Evolutionary conservation across 1,284 basidiomycete species (phyloP).

Genomic region (Peniophora sp.): DNA sequence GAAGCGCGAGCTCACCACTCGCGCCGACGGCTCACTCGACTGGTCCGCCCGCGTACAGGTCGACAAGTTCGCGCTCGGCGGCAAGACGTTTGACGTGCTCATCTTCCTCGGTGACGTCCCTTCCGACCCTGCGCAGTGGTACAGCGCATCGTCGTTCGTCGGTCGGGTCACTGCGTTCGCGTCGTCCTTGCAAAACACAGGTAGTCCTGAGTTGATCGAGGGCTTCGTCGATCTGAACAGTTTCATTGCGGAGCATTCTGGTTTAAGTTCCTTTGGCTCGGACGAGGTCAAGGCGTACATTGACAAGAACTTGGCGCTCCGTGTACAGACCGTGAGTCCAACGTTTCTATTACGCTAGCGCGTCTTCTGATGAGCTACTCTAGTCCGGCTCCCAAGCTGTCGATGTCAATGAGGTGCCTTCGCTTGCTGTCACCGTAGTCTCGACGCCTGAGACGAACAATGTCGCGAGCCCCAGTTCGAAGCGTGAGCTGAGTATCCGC

Average conservation of each 20-base stretch:
- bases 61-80: neutral
- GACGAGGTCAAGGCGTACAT: neutral
- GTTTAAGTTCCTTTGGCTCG: neutral
- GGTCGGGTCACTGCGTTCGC: neutral
- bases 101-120: neutral
- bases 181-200: neutral
- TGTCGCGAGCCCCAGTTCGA: neutral
- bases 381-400: neutral
- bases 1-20: too few relatives aligned
- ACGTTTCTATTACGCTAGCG: neutral
- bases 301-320: neutral
- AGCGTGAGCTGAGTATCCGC: too few relatives aligned
- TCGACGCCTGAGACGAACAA: neutral
- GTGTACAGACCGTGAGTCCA: neutral
- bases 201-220: neutral
- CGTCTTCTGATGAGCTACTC: neutral
- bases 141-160: neutral
- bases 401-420: constrained; percentile 5
- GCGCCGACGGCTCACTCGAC: neutral
- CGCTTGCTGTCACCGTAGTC: constrained; percentile 5
- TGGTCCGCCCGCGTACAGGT: neutral
- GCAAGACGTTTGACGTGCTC: neutral
- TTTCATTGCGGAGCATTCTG: neutral
- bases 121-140: neutral
- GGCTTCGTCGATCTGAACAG: neutral